Base-by-base conservation (phyloP, 2,329 filamentous ascomycete genomes). In the Fragosphaeria purpurea region DNA sequence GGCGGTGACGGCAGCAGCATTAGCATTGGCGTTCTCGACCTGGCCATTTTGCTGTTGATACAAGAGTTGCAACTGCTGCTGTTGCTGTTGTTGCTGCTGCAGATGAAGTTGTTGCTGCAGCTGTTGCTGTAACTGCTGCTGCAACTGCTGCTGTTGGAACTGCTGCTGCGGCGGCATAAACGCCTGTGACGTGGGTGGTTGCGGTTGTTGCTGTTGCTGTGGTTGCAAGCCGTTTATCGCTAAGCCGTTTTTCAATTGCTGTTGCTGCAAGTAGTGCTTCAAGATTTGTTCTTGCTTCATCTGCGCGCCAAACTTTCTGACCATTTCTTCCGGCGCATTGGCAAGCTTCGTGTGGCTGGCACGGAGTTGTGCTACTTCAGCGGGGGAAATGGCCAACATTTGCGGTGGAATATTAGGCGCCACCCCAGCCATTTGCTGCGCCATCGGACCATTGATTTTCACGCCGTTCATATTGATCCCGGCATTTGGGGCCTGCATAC, bases 11-110 rank as follows among this genome's bases (percentile, higher is more conserved):
- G 50, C 54, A 1, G 45, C 40, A 9, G 48, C 46, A 5, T 47
- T 48, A 10, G 52, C 50, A n/a, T 51, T 56, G 1, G 52, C 47
- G n/a, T 48, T 52, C 8, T 52, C 50, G 7, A 53, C 10, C 22
- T 54, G 60, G 8, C 58, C 54, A 41, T 49, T 53, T 10, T 58
- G 56, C 39, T 58, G 57, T 45, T 60, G 58, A 22, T 54, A 43
- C 22, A 57, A 52, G 37, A 31, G 40, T 22, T 51, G 50, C 48
- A 56, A 50, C 42, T 55, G 50, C 41, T 56, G 55, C 35, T 56
- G 56, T 35, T 50, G 54, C 38, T 39, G 45, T n/a, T 53, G 51
- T 35, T 50, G 47, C 6, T 51, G 50, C 34, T 45, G 47, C 38
- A 39, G 7, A 42, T 62, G 40, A 44, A 51, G 50, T 33, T 46